Evolutionary conservation across 1,284 basidiomycete species (phyloP), one percentile per base, ranked within the genome.

Genomic region (Farysia itapuensis): DNA sequence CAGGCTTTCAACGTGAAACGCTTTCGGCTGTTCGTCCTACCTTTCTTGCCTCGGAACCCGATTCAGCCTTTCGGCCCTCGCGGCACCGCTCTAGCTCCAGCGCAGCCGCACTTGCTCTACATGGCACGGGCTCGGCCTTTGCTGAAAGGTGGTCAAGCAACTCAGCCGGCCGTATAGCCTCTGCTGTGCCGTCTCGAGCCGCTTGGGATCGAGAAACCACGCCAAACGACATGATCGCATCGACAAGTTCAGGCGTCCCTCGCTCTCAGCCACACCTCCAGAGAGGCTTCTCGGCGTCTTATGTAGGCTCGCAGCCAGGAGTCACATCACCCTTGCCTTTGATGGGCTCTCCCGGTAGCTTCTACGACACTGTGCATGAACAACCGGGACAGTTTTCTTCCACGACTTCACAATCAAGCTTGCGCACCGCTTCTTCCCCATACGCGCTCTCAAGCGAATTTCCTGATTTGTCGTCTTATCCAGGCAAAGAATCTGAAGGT

Each of bases 81-180:
- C 58, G 50, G 11, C 52, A 64, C 19, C 53, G 64, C 11, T 69
- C 64, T 11, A 44, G 61, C 7, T 70, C 67, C 15, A 70, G 67
- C 26, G 67, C 67, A 3, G 65, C 67, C 5, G 60, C 64, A 2
- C 48, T 68, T 3, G 54, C 59, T 4, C 48, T 58, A 11, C 60
- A 63, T 30, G 37, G 48, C 22, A 43, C 47, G n/a, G 28, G 38
- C 6, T 40, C 39, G 12, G 35, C 52, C 5, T 41, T 57, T 14
- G 45, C 34, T 2, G 59, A 51, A 23, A 43, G 51, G 12, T 56
- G 51, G 58, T 34, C 47, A 11, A 56, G 41, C 46, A 52, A 49
- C 16, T 45, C 43, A 6, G 34, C 53, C 11, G 43, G 45, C 19
- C 40, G 63, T 8, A 47, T 47, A 26, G 35, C 43, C 5, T 46